Percentiles rank a stretch among this genome's conserved stretches.
Evolutionary conservation across 805 yeast genomes (phyloP).

Genomic region (Metschnikowia similis): DNA sequence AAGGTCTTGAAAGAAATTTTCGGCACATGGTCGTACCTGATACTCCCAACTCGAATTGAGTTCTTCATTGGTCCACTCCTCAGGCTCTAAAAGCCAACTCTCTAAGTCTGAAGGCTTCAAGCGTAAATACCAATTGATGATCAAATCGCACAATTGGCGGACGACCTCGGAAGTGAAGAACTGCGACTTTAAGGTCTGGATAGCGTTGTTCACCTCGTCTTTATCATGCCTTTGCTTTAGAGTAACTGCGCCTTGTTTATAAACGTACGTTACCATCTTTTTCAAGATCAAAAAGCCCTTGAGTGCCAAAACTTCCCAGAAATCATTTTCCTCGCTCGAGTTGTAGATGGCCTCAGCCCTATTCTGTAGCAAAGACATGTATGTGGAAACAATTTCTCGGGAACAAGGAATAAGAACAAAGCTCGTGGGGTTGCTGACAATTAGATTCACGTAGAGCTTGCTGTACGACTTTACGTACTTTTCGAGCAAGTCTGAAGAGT

Average conservation of each 20-base stretch:
- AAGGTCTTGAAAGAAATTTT: conserved; percentile 73
- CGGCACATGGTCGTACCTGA: conserved; percentile 83
- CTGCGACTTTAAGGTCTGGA: conserved; percentile 45
- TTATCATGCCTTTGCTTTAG: conserved; percentile 63
- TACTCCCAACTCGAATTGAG: conserved; percentile 73
- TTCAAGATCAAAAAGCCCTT: conserved; percentile 63
- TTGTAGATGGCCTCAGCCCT: conserved; percentile 65
- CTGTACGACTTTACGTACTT: conserved; percentile 71
- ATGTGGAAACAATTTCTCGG: conserved; percentile 54
- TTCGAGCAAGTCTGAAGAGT: conserved; percentile 50
- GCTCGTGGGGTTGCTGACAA: conserved; percentile 59
- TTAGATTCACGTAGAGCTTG: conserved; percentile 63
- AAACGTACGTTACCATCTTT: conserved; percentile 55
- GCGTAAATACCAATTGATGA: conserved; percentile 71
- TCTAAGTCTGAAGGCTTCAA: conserved; percentile 74
- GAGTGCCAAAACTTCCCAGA: conserved; percentile 75
- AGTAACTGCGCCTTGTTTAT: conserved; percentile 63
- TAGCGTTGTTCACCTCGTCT: conserved; percentile 56
- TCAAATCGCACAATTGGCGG: conserved; percentile 55
- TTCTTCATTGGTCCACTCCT: conserved; percentile 88
- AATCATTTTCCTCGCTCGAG: conserved; percentile 51
- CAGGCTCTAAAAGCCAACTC: conserved; percentile 82
- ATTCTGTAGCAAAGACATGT: conserved; percentile 55
- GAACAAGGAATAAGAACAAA: conserved; percentile 67
- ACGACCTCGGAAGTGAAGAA: conserved; percentile 58